Conservation (phyloP, 2,329 filamentous ascomycete genomes). For the Trichoderma semiorbis region DNA sequence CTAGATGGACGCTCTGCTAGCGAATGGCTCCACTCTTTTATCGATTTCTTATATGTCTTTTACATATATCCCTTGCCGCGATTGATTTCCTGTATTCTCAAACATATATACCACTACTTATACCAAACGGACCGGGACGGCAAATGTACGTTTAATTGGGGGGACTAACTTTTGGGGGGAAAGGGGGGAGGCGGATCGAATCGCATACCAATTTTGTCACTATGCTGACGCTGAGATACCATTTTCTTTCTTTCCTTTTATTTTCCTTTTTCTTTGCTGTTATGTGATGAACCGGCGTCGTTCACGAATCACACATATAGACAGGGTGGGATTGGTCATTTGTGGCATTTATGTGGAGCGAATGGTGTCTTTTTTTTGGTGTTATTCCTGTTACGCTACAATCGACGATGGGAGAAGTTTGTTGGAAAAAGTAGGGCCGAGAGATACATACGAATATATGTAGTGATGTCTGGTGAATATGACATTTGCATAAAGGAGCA, state of each 20-base stretch:
- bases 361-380: not conserved
- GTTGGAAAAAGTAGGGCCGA: not conserved
- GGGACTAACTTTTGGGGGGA: not conserved
- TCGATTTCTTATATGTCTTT: constrained; percentile 5
- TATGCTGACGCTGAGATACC: constrained; percentile 18
- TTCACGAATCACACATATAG: constrained; percentile 13
- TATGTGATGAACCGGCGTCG: constrained; percentile 6
- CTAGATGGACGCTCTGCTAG: not conserved
- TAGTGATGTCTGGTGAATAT: constrained; percentile 3
- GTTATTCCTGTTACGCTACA: not conserved
- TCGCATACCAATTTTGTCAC: constrained; percentile 16
- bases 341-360: constrained; percentile 8
- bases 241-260: constrained; percentile 10
- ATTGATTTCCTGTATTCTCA: constrained; percentile 10
- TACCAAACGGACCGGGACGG: constrained; percentile 12
- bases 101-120: constrained; percentile 11
- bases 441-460: constrained; percentile 6
- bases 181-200: not conserved
- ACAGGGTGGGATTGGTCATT: constrained; percentile 5
- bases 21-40: constrained; percentile 12
- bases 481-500: not conserved
- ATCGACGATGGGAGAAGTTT: not conserved
- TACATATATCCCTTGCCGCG: constrained; percentile 10
- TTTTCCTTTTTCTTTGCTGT: not conserved
- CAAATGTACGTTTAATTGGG: constrained; percentile 23